phyloP scores from a whole-genome alignment of 1,284 basidiomycete genomes.

The Puccinia polysora region DNA sequence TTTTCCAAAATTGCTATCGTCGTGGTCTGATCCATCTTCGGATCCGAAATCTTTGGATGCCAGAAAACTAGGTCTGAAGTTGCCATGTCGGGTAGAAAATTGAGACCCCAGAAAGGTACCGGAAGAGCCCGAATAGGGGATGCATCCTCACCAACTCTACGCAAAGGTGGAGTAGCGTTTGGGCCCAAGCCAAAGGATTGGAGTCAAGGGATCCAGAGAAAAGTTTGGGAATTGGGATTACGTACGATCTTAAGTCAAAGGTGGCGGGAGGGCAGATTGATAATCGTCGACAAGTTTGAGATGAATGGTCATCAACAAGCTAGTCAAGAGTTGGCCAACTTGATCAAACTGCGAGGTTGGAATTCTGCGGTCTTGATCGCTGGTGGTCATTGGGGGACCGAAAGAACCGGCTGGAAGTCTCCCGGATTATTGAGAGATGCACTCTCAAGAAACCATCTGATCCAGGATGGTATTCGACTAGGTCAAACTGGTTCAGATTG shows the following conservation, averaged over 20 bases:
- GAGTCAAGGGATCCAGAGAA: constrained; percentile 79
- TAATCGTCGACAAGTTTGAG: constrained; percentile 61
- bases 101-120: constrained; percentile 84
- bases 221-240: constrained; percentile 88
- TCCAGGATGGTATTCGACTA: constrained; percentile 26
- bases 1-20: too few relatives aligned
- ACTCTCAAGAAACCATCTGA: constrained; percentile 12
- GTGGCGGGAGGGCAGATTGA: constrained; percentile 67
- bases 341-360: constrained; percentile 18
- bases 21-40: not conserved
- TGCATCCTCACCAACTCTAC: constrained; percentile 77
- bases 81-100: constrained; percentile 77
- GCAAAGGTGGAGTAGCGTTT: constrained; percentile 85
- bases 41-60: too few relatives aligned
- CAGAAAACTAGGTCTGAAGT: constrained; percentile 82
- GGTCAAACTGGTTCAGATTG: constrained; percentile 30
- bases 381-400: constrained; percentile 34
- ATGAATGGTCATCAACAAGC: constrained; percentile 16
- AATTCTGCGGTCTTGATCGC: constrained; percentile 31
- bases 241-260: constrained; percentile 77
- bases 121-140: constrained; percentile 87
- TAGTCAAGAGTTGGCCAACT: constrained; percentile 19
- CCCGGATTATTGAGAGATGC: constrained; percentile 32
- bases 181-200: constrained; percentile 87
- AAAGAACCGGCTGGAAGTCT: constrained; percentile 10